Evolutionary conservation across 345 rosid genomes (phyloP), one percentile per base, ranked within the genome.

Genomic region (Streptanthus diversifolius): DNA sequence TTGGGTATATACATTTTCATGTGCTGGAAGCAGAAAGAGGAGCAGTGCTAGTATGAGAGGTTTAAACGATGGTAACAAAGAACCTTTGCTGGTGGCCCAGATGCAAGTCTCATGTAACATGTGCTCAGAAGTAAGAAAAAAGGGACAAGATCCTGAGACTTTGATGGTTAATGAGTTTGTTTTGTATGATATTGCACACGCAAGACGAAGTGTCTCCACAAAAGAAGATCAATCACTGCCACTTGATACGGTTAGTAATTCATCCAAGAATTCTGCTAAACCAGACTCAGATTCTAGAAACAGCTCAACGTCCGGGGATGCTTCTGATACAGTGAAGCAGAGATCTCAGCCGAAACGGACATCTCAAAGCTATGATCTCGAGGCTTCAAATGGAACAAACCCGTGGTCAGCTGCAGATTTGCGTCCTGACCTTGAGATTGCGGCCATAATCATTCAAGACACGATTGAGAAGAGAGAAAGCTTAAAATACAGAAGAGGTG

Each of bases 81-180:
- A 85, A 36, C 68, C 85, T 36, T 72, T 83, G 64, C 67, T 84
- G 57, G 83, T 92, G 15, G 99, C 91, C 18, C 96, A 92, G 85
- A 90, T 95, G 99, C 96, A 90, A 69, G 92, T 88, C 76, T 76
- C 93, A 0, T 82, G 91, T 71, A 81, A 78, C 67, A 68, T 88
- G 69, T 82, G 85, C 49, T 80, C 93, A 2, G 86, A 92, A 63
- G 35, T 79, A 53, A 83, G 79, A 73, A 78, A 77, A 72, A 82
- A 73, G 18, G 81, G 85, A 68, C 78, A 48, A 65, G 82, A 77
- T 37, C 83, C 83, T 39, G 79, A 84, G 69, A 64, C 59, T 29
- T 84, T 88, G 35, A 53, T 89, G 87, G 85, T 90, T 44, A 84
- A 83, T 11, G 99, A 95, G 70, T 95, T 92, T 83, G 97, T 95